Evolutionary conservation across 2,329 filamentous ascomycete species (phyloP), one percentile per base, ranked within the genome.

Genomic region (Hortaea werneckii): DNA sequence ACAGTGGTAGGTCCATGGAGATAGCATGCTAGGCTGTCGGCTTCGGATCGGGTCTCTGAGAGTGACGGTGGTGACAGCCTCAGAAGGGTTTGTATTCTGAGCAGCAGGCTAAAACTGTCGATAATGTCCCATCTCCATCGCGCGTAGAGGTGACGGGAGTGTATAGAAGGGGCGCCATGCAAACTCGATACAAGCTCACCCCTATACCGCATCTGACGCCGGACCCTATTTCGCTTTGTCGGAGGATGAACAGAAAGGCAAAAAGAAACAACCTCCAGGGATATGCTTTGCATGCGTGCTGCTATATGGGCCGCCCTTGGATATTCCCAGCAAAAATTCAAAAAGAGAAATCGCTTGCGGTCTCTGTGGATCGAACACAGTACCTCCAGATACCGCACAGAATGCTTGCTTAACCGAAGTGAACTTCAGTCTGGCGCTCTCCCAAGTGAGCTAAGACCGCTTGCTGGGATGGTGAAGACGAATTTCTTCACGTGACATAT

Each of bases 1-100:
- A 2, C 70, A 73, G 20, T 84, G 67, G 56, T 84, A 85, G 32
- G 32, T 20, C 20, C 20, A 20, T 20, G 20, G 4, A 20, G 20
- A 20, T 20, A 20, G 20, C 20, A 20, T 20, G 20, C 20, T 20
- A 20, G 2, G 20, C 20, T 20, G 20, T 20, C 20, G 20, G 20
- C 20, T 20, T 4, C 20, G 20, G 20, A 20, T 20, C 20, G 4
- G 4, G 20, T 20, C 20, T 20, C 20, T 20, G 20, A 20, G 20
- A 20, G 4, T 20, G 20, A 20, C 20, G 4, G 20, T 20, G 20
- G 20, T 20, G 20, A 20, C 20, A 20, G 20, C 20, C 20, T 20
- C 20, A 20, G 20, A 20, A 20, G 20, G 20, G 20, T 20, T 20
- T 20, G 20, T 20, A 20, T 20, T 20, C 20, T 20, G 20, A 20